Evolutionary conservation across 2,329 filamentous ascomycete species (phyloP).

Genomic region (Epichloe elymi): DNA sequence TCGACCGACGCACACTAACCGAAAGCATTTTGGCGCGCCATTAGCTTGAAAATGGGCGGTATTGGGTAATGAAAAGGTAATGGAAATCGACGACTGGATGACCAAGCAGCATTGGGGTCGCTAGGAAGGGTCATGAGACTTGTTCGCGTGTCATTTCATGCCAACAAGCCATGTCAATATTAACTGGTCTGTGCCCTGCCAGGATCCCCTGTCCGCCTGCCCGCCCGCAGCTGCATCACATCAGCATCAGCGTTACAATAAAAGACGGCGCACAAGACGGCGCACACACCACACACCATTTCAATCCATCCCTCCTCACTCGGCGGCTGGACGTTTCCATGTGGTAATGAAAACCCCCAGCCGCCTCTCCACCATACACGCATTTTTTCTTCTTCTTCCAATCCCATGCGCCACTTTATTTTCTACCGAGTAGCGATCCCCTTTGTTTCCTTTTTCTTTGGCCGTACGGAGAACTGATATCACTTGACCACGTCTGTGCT

Average conservation of each 20-base stretch:
- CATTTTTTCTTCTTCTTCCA: background rate
- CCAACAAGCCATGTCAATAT: no score
- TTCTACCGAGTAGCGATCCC: no score
- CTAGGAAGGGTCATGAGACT: slow-evolving; percentile 5
- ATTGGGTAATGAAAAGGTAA: slow-evolving; percentile 12
- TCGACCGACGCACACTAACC: no score
- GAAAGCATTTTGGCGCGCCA: slow-evolving; percentile 2
- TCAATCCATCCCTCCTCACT: background rate
- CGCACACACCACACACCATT: background rate
- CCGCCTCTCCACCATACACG: background rate
- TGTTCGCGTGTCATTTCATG: background rate
- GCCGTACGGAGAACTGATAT: no score
- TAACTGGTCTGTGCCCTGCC: no score
- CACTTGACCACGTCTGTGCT: no score
- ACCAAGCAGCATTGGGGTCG: background rate
- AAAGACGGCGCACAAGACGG: no score
- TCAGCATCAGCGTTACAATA: no score
- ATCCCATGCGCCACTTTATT: no score
- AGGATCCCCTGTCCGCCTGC: no score
- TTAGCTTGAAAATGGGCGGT: slow-evolving; percentile 1
- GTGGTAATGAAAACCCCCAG: slow-evolving; percentile 8
- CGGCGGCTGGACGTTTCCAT: slow-evolving; percentile 5
- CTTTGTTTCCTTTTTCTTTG: no score
- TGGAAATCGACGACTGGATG: slow-evolving; percentile 5
- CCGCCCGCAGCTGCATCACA: no score